A percentile compares a stretch with the other conserved stretches of the same genome.
These are phyloP conservation scores for Aspergillus pseudotamarii DNA, from an alignment of 2,329 filamentous ascomycete species.

Conservation along the genomic window DNA sequence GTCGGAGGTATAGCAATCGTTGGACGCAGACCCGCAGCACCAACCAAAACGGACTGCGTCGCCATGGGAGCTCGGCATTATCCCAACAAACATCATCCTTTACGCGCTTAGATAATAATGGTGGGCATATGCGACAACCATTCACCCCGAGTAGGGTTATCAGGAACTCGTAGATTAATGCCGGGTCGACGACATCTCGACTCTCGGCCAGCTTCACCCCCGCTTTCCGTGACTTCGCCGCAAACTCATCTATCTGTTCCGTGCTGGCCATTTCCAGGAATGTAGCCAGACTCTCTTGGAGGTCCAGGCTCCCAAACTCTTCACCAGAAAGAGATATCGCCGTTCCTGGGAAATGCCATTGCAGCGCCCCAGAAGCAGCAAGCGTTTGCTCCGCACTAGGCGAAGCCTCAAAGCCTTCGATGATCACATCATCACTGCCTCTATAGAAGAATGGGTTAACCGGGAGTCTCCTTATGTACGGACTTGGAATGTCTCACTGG, in stretches of 20 bases:
- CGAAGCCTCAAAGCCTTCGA: slow-evolving; percentile 66
- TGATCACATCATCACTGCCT: slow-evolving; percentile 38
- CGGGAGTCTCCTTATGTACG: background rate
- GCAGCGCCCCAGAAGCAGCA: slow-evolving; percentile 53
- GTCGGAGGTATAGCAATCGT: slow-evolving; percentile 50
- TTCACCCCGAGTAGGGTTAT: slow-evolving; percentile 62
- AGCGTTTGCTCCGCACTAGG: slow-evolving; percentile 57
- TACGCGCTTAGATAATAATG: slow-evolving; percentile 58
- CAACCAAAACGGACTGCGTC: slow-evolving; percentile 65
- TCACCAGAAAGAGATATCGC: slow-evolving; percentile 51
- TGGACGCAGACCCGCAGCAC: slow-evolving; percentile 61
- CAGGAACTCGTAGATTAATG: slow-evolving; percentile 62
- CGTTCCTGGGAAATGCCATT: slow-evolving; percentile 64
- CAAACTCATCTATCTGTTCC: slow-evolving; percentile 58
- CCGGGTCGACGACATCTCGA: slow-evolving; percentile 61
- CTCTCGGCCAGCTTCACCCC: slow-evolving; percentile 52
- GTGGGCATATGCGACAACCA: slow-evolving; percentile 44
- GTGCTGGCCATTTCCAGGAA: slow-evolving; percentile 62
- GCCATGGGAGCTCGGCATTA: slow-evolving; percentile 58
- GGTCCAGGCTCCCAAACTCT: slow-evolving; percentile 44
- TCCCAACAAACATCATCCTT: slow-evolving; percentile 64
- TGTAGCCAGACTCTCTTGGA: slow-evolving; percentile 51
- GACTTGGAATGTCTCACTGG: slow-evolving; percentile 11
- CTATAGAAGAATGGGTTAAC: no score
- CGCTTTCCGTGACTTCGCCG: slow-evolving; percentile 57